Conservation (phyloP, 352 stramenopile species). For the Albugo laibachii region DNA sequence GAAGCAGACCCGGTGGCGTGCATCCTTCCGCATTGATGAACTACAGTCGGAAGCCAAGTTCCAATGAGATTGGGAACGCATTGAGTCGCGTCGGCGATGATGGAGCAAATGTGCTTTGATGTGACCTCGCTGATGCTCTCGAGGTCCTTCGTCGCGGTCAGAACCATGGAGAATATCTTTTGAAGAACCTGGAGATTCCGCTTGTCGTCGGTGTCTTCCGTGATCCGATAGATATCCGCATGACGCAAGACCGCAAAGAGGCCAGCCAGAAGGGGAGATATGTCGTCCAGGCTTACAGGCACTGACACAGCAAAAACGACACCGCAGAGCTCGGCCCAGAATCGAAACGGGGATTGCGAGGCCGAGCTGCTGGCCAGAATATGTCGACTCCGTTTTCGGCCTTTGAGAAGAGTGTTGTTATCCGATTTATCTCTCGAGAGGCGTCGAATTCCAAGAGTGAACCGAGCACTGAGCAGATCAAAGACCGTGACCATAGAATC, state of each 20-base stretch:
- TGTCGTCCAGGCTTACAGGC: slow-evolving; percentile 9
- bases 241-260: slow-evolving; percentile 48
- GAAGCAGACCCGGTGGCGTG: not conserved
- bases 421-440: slow-evolving; percentile 45
- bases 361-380: slow-evolving; percentile 59
- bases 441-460: slow-evolving; percentile 38
- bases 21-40: slow-evolving; percentile 5
- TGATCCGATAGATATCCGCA: slow-evolving; percentile 64
- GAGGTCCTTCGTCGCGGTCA: not conserved
- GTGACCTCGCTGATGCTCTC: not conserved
- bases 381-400: slow-evolving; percentile 29
- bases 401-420: slow-evolving; percentile 29
- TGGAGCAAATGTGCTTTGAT: slow-evolving; percentile 15
- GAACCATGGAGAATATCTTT: slow-evolving; percentile 29
- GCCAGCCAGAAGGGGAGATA: slow-evolving; percentile 28
- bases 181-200: slow-evolving; percentile 69
- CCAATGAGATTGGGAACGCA: slow-evolving; percentile 66
- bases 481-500: not conserved
- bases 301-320: slow-evolving; percentile 18
- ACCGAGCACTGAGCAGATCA: slow-evolving; percentile 12
- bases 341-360: slow-evolving; percentile 68
- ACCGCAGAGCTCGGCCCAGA: slow-evolving; percentile 66
- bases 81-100: slow-evolving; percentile 35
- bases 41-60: slow-evolving; percentile 31
- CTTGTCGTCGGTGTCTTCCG: slow-evolving; percentile 64